phyloP scores from a whole-genome alignment of 2,329 filamentous ascomycete species.

The Drechslera avenae region DNA sequence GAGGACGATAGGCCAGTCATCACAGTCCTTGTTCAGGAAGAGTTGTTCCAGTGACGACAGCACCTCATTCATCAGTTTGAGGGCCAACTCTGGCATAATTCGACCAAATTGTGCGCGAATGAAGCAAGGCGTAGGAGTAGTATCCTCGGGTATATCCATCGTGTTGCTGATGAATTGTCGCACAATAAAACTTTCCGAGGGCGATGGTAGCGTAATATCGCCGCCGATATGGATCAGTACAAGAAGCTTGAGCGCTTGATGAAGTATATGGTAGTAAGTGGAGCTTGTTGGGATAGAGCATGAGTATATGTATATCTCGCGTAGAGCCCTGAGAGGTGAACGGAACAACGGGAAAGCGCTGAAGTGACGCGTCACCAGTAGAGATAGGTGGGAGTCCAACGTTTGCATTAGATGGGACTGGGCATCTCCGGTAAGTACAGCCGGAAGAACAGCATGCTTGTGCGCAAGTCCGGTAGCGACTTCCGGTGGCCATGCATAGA shows the following conservation, averaged over 20 bases:
- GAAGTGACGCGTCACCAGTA: constrained; percentile 44
- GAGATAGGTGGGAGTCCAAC: constrained; percentile 40
- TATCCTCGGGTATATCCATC: constrained; percentile 18
- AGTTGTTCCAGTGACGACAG: constrained; percentile 41
- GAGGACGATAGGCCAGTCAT: constrained; percentile 42
- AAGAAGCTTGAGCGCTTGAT: constrained; percentile 46
- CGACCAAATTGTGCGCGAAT: constrained; percentile 48
- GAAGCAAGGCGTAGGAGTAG: constrained; percentile 44
- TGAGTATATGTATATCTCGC: constrained; percentile 43
- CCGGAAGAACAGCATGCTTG: constrained; percentile 44
- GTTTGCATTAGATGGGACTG: constrained; percentile 23
- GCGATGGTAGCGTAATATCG: constrained; percentile 39
- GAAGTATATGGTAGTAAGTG: constrained; percentile 30
- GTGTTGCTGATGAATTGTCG: constrained; percentile 26
- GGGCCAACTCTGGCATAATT: constrained; percentile 42
- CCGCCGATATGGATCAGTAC: constrained; percentile 48
- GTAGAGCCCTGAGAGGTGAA: constrained; percentile 41
- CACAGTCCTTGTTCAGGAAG: constrained; percentile 34
- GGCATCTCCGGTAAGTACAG: constrained; percentile 32
- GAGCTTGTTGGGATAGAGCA: constrained; percentile 25
- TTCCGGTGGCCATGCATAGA: constrained; percentile 46
- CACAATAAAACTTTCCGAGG: constrained; percentile 19
- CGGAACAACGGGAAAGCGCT: constrained; percentile 42
- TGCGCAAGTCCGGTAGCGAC: constrained; percentile 20
- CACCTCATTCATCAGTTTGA: constrained; percentile 38